Evolutionary conservation across 441 rosid genomes (phyloP).

Genomic region (Raphanus hybrid): DNA sequence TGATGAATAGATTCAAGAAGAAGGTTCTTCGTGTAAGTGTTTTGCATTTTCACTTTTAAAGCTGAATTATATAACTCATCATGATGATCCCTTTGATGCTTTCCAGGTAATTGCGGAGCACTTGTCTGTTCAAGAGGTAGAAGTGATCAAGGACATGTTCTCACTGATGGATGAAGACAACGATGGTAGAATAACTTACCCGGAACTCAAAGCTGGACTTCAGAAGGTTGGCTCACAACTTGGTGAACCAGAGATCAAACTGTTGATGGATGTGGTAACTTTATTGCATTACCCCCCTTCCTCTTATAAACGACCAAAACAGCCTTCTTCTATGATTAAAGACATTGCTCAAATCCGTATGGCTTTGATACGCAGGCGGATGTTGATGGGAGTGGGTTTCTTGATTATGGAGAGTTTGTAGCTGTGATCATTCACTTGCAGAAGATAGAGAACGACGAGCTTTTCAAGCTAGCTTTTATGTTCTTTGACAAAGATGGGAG

Average conservation of each 20-base stretch:
- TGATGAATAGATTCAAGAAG: constrained; percentile 95
- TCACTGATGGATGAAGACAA: constrained; percentile 81
- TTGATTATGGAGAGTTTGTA: constrained; percentile 94
- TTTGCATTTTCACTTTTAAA: not conserved
- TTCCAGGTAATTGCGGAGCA: constrained; percentile 93
- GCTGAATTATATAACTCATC: not conserved
- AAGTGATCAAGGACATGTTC: constrained; percentile 92
- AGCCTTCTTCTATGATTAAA: constrained; percentile 10
- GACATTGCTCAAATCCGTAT: constrained; percentile 14
- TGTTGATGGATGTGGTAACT: constrained; percentile 96
- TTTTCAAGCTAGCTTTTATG: constrained; percentile 82
- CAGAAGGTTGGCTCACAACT: constrained; percentile 92
- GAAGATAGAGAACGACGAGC: constrained; percentile 97
- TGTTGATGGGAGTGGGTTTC: constrained; percentile 85
- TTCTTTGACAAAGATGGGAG: constrained; percentile 87
- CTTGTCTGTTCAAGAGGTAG: constrained; percentile 84
- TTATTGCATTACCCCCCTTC: not conserved
- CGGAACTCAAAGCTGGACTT: constrained; percentile 86
- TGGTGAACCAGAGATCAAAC: constrained; percentile 91
- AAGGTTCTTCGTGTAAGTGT: constrained; percentile 76
- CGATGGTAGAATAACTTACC: constrained; percentile 82
- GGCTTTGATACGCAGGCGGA: constrained; percentile 66
- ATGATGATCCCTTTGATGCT: constrained; percentile 30
- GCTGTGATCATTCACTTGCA: constrained; percentile 96
- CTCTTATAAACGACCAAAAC: constrained; percentile 1